These are phyloP conservation scores for Ceratocystis ficicola DNA, from an alignment of 2,329 filamentous ascomycete species.

Conservation along the genomic window DNA sequence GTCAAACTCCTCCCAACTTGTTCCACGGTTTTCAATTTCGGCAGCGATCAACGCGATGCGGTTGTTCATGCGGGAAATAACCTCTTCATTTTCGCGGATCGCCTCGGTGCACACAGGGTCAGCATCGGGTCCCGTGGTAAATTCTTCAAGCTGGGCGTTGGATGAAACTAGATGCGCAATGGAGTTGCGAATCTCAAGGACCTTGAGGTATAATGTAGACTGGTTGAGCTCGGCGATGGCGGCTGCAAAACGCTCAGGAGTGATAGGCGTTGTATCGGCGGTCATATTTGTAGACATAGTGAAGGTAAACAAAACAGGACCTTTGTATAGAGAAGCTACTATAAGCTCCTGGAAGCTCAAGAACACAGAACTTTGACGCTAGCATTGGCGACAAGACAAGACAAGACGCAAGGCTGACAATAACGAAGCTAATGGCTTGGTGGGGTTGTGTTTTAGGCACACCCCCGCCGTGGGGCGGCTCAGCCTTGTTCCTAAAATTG, in stretches of 20 bases:
- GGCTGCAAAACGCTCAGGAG: constrained; percentile 49
- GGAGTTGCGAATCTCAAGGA: constrained; percentile 62
- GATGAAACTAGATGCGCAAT: constrained; percentile 62
- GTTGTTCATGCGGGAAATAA: constrained; percentile 56
- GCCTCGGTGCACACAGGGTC: constrained; percentile 64
- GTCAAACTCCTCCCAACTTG: constrained; percentile 47
- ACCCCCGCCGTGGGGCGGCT: constrained; percentile 16
- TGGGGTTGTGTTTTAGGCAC: constrained; percentile 20
- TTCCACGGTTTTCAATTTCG: constrained; percentile 50
- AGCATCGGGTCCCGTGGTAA: constrained; percentile 39
- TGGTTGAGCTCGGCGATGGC: constrained; percentile 56
- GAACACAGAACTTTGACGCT: too few relatives aligned
- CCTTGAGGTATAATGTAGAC: constrained; percentile 57
- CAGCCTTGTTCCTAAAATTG: constrained; percentile 12
- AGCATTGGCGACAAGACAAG: neutral
- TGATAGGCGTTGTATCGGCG: constrained; percentile 49
- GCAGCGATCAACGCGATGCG: constrained; percentile 49
- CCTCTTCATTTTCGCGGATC: constrained; percentile 56
- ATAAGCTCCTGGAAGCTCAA: too few relatives aligned
- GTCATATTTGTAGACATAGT: constrained; percentile 39
- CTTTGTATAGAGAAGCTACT: neutral
- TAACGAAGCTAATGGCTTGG: constrained; percentile 6
- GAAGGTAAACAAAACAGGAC: neutral
- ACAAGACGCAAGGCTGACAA: constrained; percentile 12
- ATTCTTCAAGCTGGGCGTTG: constrained; percentile 60